Percentiles rank a stretch among this genome's conserved stretches.
Evolutionary conservation across 1,284 basidiomycete species (phyloP).

Genomic region (Cutaneotrichosporon cutaneum): DNA sequence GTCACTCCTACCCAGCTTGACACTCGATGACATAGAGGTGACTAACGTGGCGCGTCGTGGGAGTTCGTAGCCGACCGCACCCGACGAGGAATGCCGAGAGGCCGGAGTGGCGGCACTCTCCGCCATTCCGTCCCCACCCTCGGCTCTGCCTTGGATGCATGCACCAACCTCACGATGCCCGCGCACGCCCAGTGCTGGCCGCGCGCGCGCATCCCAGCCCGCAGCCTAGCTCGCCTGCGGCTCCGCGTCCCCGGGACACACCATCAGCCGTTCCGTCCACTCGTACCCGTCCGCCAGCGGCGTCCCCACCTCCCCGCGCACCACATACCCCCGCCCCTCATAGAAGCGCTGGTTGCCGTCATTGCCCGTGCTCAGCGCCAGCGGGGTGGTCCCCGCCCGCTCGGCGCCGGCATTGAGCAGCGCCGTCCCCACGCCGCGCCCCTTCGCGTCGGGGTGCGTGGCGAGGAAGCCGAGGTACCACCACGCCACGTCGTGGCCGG

Average conservation of each 20-base stretch:
- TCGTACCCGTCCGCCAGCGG: not conserved
- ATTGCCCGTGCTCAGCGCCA: not conserved
- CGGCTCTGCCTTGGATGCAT: no score
- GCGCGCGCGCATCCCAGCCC: no score
- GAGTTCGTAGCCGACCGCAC: no score
- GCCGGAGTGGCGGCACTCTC: no score
- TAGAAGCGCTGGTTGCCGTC: not conserved
- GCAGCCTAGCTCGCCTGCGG: not conserved
- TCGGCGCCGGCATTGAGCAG: not conserved
- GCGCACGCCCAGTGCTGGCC: no score
- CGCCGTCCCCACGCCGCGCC: not conserved
- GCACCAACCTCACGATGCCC: no score
- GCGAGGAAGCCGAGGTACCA: constrained; percentile 5
- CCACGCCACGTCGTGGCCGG: not conserved
- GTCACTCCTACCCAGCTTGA: no score
- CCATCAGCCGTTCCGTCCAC: not conserved
- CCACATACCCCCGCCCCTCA: not conserved
- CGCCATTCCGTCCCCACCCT: no score
- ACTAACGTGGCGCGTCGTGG: no score
- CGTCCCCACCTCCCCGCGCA: not conserved
- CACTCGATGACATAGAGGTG: no score
- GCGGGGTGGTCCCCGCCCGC: not conserved
- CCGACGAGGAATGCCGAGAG: no score
- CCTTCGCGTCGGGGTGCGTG: not conserved
- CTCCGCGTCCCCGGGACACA: not conserved